A percentile compares a stretch with the other conserved stretches of the same genome.
Conservation (phyloP, 305 asterid species). For the Solanum hybrid region DNA sequence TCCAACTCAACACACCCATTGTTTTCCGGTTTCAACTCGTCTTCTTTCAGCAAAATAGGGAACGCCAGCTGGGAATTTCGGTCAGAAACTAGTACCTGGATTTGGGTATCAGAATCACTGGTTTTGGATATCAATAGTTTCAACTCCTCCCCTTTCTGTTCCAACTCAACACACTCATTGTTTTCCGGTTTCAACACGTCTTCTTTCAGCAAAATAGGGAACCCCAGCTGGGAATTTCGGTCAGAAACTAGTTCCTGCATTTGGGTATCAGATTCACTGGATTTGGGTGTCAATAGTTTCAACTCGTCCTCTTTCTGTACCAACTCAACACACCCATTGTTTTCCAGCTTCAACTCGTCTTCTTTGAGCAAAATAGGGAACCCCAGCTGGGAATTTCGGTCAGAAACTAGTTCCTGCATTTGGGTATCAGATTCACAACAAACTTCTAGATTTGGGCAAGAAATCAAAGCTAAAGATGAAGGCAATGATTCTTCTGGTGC, state of each 20-base stretch:
- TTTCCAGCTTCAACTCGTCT: neutral
- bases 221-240: neutral
- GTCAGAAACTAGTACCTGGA: neutral
- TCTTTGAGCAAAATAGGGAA: neutral
- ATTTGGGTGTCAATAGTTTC: neutral
- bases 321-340: neutral
- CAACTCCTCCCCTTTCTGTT: neutral
- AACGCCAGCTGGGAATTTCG: neutral
- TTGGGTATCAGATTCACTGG: neutral
- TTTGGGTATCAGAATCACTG: neutral
- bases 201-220: neutral
- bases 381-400: neutral
- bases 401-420: neutral
- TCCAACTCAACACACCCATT: neutral
- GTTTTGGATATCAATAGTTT: neutral
- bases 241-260: neutral
- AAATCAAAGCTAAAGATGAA: neutral
- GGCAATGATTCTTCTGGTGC: neutral
- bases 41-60: neutral
- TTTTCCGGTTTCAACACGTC: neutral
- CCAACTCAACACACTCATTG: neutral
- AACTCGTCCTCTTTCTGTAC: neutral
- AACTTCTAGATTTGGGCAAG: slow-evolving; percentile 1
- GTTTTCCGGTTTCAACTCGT: neutral
- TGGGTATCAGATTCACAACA: neutral